Evolutionary conservation across 2,329 filamentous ascomycete species (phyloP), one percentile per base, ranked within the genome.

Genomic region (Parafenestella ontariensis): DNA sequence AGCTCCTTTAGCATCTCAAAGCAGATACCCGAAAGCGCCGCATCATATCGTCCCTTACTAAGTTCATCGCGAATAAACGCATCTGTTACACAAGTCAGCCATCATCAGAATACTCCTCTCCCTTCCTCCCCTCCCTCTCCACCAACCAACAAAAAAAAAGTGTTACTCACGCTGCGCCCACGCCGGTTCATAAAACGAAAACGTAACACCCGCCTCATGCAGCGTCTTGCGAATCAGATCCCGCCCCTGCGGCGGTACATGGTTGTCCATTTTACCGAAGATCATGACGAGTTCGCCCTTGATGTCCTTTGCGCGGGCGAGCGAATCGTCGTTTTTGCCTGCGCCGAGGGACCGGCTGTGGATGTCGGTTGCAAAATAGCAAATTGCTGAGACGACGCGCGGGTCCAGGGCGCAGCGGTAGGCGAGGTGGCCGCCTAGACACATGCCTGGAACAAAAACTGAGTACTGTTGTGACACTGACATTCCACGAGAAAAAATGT

Each of bases 41-140:
- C 91, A 73, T 97, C 93, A 70, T 96, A 97, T 23, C 93, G 84
- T n/a, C 92, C 93, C 78, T 96, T 96, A 76, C 89, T 92, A 54
- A 95, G 81, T 79, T 97, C 93, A 70, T 97, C 93, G 17, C 93
- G 84, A 73, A 97, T 96, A 72, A 97, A 97, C 5, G 93, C 93
- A 79, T 96, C 83, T 84, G 57, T 49, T 20, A 34, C 2, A 31
- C 9, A n/a, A n/a, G n/a, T n/a, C n/a, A n/a, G n/a, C n/a, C n/a
- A 5, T 5, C 11, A 24, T 48, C 18, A 49, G 49, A 40, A 47
- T 17, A 1, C 20, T 20, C 29, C 8, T n/a, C n/a, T n/a, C n/a
- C n/a, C n/a, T n/a, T n/a, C n/a, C n/a, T n/a, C n/a, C n/a, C n/a
- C n/a, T n/a, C n/a, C n/a, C n/a, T n/a, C n/a, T n/a, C n/a, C n/a